These are phyloP conservation scores for Colletotrichum paranaense DNA, from an alignment of 2,329 filamentous ascomycete species.

Conservation along the genomic window DNA sequence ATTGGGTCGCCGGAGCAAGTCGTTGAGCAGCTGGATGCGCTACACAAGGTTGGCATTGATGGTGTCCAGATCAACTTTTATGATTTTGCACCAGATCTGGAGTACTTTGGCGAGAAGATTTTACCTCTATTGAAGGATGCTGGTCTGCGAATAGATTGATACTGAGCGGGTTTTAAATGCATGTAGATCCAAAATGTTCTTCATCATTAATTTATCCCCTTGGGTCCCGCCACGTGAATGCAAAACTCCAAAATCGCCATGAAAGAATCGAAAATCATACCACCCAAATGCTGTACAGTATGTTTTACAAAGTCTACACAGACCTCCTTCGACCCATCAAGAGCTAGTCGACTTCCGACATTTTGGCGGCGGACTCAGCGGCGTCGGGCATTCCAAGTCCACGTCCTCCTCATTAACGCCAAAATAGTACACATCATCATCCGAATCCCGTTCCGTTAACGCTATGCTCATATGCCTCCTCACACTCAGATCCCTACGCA, in stretches of 20 bases:
- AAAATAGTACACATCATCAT: slow-evolving; percentile 29
- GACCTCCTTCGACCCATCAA: not conserved
- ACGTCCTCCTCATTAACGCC: slow-evolving; percentile 19
- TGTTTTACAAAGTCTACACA: not conserved
- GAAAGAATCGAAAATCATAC: not conserved
- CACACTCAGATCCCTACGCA: slow-evolving; percentile 3
- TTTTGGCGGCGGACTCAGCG: slow-evolving; percentile 28
- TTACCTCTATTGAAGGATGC: not conserved
- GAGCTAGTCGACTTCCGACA: not conserved
- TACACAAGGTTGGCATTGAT: slow-evolving; percentile 5
- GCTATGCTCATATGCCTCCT: slow-evolving; percentile 21
- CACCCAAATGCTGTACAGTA: not conserved
- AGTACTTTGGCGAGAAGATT: slow-evolving; percentile 1
- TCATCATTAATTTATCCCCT: not conserved
- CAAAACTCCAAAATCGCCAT: not conserved
- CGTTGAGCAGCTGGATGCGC: not conserved
- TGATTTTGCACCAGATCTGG: slow-evolving; percentile 11
- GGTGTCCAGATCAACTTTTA: slow-evolving; percentile 15
- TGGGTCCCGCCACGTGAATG: not conserved
- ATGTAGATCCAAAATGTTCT: not conserved
- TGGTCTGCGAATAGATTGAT: not conserved
- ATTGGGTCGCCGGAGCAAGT: slow-evolving; percentile 11
- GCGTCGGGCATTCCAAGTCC: slow-evolving; percentile 20
- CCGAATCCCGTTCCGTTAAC: slow-evolving; percentile 30
- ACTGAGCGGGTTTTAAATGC: too few species aligned